A percentile compares a stretch with the other conserved stretches of the same genome.
Evolutionary conservation across 2,329 filamentous ascomycete genomes (phyloP).

Genomic region (Pestalotiopsis sp.): DNA sequence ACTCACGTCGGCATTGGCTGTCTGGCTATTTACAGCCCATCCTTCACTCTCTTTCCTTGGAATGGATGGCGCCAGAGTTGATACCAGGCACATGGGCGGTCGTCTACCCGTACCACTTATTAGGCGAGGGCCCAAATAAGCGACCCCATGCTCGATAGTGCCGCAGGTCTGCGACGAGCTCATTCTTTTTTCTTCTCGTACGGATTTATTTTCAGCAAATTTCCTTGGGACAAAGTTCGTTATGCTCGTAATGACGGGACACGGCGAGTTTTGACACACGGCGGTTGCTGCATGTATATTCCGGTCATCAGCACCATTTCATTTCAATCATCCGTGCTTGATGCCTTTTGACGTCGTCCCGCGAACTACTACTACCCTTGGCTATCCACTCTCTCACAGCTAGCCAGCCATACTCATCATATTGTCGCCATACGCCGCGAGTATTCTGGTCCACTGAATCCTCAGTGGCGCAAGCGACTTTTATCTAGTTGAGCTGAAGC

Average conservation of each 20-base stretch:
- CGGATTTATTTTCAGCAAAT: too few relatives aligned
- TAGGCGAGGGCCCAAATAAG: neutral
- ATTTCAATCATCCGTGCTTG: too few relatives aligned
- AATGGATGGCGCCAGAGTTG: neutral
- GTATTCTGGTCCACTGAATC: neutral
- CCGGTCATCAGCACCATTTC: too few relatives aligned
- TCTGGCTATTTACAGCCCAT: neutral
- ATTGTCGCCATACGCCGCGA: neutral
- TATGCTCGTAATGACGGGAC: too few relatives aligned
- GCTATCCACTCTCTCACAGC: too few relatives aligned
- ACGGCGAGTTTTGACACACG: too few relatives aligned
- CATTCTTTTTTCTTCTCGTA: neutral
- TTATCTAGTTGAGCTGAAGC: neutral
- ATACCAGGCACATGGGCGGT: neutral
- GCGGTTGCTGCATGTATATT: too few relatives aligned
- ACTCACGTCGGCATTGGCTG: neutral
- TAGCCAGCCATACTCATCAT: neutral
- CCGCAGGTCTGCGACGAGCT: neutral
- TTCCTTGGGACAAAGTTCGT: too few relatives aligned
- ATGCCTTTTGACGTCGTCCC: too few relatives aligned
- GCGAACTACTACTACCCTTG: too few relatives aligned
- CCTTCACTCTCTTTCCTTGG: neutral
- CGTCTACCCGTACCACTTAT: neutral
- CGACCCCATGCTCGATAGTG: neutral
- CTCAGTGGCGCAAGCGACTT: neutral